Evolutionary conservation across 2,329 filamentous ascomycete genomes (phyloP), one percentile per base, ranked within the genome.

Genomic region (Phialophora macrospora): DNA sequence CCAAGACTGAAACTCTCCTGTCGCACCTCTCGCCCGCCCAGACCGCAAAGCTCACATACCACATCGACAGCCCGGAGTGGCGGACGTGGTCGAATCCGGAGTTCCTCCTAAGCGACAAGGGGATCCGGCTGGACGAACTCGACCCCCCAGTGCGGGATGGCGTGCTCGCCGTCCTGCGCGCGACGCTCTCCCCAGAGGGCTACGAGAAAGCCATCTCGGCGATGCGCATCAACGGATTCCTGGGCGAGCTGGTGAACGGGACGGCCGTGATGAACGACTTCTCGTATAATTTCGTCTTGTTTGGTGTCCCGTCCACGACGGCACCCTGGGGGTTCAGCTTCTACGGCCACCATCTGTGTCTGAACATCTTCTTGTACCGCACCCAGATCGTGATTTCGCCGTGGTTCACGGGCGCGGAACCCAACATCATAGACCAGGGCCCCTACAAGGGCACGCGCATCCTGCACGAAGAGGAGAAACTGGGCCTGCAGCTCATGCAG

Each of bases 341-440:
- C 72, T 94, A 92, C 77, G 91, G 91, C 6, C 91, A 94, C 75
- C 91, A 94, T 71, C 81, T 94, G 2, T 92, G 89, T 70, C 81
- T 93, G 2, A 88, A 88, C 72, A 82, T 90, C 24, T 90, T 93
- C 73, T 81, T 93, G 62, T 84, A 88, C 73, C 81, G 81, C 34
- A 77, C 79, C 0, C 88, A 92, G 74, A 87, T 92, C 57, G 80
- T 92, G 52, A 81, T 92, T 2, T 87, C 86, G 0, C 91, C 91
- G 0, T 91, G 88, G 78, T 94, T 94, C 77, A 92, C 89, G 0
- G 91, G 91, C 62, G 91, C 91, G 0, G 91, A 94, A 76, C 91
- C 91, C 0, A 92, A 93, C 72, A 73, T 88, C 41, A 90, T 93
- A 71, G 90, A 93, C 69, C 76, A 77, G 0, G 89, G 90, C 0